Conservation (phyloP, 2,329 filamentous ascomycete genomes). For the Pestalotiopsis sp. region DNA sequence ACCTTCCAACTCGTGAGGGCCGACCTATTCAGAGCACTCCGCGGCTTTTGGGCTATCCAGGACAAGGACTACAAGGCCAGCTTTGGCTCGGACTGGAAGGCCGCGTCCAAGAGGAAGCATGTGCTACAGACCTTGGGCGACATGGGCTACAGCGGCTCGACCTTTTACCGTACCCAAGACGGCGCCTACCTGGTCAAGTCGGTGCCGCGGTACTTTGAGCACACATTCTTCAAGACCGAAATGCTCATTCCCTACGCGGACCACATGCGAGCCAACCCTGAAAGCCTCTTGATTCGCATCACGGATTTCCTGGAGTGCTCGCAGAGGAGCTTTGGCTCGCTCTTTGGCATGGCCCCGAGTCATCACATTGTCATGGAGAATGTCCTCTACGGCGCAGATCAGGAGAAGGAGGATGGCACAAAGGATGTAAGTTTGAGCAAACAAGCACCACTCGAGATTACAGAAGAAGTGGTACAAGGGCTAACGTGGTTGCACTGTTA, state of each 20-base stretch:
- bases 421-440: slow-evolving; percentile 14
- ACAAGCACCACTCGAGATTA: neutral
- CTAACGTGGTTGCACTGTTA: neutral
- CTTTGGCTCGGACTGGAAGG: slow-evolving; percentile 44
- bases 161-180: slow-evolving; percentile 71
- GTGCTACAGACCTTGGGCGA: slow-evolving; percentile 63
- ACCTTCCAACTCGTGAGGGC: slow-evolving; percentile 28
- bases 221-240: slow-evolving; percentile 37
- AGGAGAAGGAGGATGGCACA: slow-evolving; percentile 36
- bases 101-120: slow-evolving; percentile 31
- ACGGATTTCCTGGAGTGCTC: slow-evolving; percentile 67
- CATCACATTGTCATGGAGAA: slow-evolving; percentile 84
- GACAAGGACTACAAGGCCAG: slow-evolving; percentile 57
- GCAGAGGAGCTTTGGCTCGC: slow-evolving; percentile 58
- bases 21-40: slow-evolving; percentile 47
- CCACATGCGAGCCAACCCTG: slow-evolving; percentile 63
- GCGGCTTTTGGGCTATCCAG: slow-evolving; percentile 50
- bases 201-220: slow-evolving; percentile 69
- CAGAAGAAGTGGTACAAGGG: neutral
- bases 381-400: slow-evolving; percentile 62
- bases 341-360: slow-evolving; percentile 63
- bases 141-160: slow-evolving; percentile 75
- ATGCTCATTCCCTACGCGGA: slow-evolving; percentile 17
- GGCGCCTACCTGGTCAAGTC: slow-evolving; percentile 73
- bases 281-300: slow-evolving; percentile 70